Evolutionary conservation across 805 yeast genomes (phyloP).

Genomic region (Lipomyces chichibuensis): DNA sequence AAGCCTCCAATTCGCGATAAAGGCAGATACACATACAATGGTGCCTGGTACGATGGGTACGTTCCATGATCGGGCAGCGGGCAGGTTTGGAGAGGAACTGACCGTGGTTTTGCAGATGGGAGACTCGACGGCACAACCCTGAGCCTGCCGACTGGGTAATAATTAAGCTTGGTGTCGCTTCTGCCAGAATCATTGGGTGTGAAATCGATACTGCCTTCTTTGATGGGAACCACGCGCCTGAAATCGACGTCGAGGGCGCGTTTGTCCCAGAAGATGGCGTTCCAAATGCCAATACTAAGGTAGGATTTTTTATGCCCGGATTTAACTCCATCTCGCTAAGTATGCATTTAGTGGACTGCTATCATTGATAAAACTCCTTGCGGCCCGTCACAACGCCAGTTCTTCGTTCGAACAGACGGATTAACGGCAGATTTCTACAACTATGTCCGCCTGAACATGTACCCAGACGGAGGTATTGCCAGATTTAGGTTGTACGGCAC

Average conservation of each 20-base stretch:
- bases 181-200: conserved; percentile 77
- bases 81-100: neutral
- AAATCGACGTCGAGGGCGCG: conserved; percentile 72
- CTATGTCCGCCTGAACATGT: conserved; percentile 84
- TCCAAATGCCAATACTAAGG: conserved; percentile 42
- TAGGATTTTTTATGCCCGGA: neutral
- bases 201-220: conserved; percentile 94
- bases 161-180: conserved; percentile 77
- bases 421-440: conserved; percentile 69
- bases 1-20: conserved; percentile 73
- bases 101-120: conserved; percentile 57
- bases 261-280: conserved; percentile 43
- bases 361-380: conserved; percentile 75
- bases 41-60: conserved; percentile 94
- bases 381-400: conserved; percentile 87
- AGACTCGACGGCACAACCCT: conserved; percentile 89
- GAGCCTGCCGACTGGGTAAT: conserved; percentile 87
- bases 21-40: conserved; percentile 50
- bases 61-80: neutral
- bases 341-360: conserved; percentile 62
- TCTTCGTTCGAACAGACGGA: conserved; percentile 61
- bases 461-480: conserved; percentile 98
- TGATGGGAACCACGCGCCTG: conserved; percentile 95
- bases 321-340: neutral
- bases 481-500: conserved; percentile 87